Evolutionary conservation across 345 rosid genomes (phyloP).

Genomic region (Cardamine resedifolia): DNA sequence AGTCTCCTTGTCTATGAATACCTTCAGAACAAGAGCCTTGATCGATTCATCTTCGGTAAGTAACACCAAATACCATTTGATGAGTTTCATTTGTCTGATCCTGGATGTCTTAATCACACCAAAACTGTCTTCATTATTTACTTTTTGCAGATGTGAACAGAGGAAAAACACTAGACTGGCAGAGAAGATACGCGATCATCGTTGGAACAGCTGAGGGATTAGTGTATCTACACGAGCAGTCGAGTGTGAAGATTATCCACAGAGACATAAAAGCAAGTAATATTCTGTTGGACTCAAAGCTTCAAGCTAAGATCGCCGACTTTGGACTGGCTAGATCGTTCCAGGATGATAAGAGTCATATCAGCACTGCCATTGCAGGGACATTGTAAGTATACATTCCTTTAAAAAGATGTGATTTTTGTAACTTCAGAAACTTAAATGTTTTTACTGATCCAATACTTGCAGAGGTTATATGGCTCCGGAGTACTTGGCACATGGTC

Average conservation of each 20-base stretch:
- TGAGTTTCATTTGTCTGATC: neutral
- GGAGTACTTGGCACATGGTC: slow-evolving; percentile 88
- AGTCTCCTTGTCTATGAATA: slow-evolving; percentile 92
- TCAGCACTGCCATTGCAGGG: slow-evolving; percentile 97
- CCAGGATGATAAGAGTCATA: slow-evolving; percentile 88
- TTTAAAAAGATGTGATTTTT: neutral
- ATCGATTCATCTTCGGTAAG: slow-evolving; percentile 73
- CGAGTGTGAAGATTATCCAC: slow-evolving; percentile 68
- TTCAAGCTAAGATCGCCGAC: slow-evolving; percentile 93
- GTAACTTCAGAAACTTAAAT: neutral
- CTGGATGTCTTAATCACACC: neutral
- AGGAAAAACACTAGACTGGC: slow-evolving; percentile 72
- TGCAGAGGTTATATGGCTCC: slow-evolving; percentile 95
- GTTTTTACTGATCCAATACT: neutral
- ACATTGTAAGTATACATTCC: slow-evolving; percentile 61
- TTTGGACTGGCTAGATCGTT: slow-evolving; percentile 94
- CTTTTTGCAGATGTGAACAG: slow-evolving; percentile 54
- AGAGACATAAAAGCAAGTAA: slow-evolving; percentile 94
- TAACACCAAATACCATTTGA: neutral
- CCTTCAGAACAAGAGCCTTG: slow-evolving; percentile 83
- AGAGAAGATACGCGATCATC: slow-evolving; percentile 56
- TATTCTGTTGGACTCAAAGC: slow-evolving; percentile 68
- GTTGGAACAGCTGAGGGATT: slow-evolving; percentile 89
- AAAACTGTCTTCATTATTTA: neutral
- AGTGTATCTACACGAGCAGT: slow-evolving; percentile 78